Conservation (phyloP, 306 rosid species). For the Cicer bijugum region DNA sequence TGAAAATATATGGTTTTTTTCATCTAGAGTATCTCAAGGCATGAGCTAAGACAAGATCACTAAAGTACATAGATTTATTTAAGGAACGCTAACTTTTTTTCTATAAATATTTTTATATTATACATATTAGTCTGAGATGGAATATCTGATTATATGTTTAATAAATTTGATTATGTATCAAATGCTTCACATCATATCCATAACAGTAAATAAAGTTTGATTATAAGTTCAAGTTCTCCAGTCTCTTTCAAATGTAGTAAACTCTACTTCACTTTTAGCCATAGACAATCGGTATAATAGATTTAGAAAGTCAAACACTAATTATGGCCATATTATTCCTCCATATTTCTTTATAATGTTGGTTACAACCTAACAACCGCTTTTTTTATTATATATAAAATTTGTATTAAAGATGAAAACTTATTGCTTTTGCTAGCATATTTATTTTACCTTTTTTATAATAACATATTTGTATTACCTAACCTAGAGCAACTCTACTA, state of each 20-base stretch:
- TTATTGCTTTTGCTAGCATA: slow-evolving; percentile 28
- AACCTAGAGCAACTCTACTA: slow-evolving; percentile 47
- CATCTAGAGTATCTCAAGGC: no score
- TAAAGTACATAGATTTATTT: no score
- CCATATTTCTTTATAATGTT: slow-evolving; percentile 34
- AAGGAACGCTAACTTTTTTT: no score
- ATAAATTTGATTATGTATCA: not conserved
- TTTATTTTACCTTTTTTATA: slow-evolving; percentile 42
- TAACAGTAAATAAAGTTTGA: no score
- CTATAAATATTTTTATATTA: no score
- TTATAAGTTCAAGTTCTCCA: not conserved
- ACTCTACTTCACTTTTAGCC: slow-evolving; percentile 39
- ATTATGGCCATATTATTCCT: slow-evolving; percentile 28
- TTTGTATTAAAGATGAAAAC: not conserved
- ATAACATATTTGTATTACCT: slow-evolving; percentile 45
- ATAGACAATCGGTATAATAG: slow-evolving; percentile 24
- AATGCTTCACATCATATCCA: no score
- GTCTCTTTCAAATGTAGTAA: not conserved
- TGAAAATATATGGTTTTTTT: no score
- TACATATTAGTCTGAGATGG: not conserved
- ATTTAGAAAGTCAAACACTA: slow-evolving; percentile 45
- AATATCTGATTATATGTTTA: not conserved
- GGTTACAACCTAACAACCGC: slow-evolving; percentile 44
- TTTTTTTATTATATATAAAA: not conserved
- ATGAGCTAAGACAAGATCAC: no score